Evolutionary conservation across 2,329 filamentous ascomycete genomes (phyloP), one percentile per base, ranked within the genome.

Genomic region (Orbilia javanica): DNA sequence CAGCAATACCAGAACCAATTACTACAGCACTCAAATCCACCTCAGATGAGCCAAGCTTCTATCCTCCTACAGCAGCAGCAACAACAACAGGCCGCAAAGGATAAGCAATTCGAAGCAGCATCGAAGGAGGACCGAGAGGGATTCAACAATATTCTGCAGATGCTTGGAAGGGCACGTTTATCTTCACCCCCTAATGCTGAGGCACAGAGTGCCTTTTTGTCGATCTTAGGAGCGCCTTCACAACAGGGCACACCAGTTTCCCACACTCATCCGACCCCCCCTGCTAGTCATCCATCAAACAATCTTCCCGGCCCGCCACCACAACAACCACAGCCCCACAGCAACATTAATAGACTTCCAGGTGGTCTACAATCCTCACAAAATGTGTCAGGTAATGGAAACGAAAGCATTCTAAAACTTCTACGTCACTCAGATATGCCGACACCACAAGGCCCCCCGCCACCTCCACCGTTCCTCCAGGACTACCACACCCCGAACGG

Each of bases 101-200:
- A 83, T 82, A 10, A 83, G 81, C 10, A 62, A 82, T 70, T 39
- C 29, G 70, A 67, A 66, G 60, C 80, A 64, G 48, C 81, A 7
- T 73, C 80, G 65, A 84, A 84, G 34, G 86, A 86, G 75, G 87
- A 88, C 79, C 85, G 87, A 79, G 86, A 87, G 81, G 87, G 87
- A 31, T 88, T 88, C 79, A 83, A 86, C 36, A 84, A 85, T 36
- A 87, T 88, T 44, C 80, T 88, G 53, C 85, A 86, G 76, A 87
- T 87, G 86, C 84, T 88, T 29, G 85, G 84, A 34, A 83, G 84
- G 36, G 82, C 82, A 10, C 83, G 81, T 25, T n/a, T 78, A n/a
- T 78, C 74, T 8, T 78, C 74, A 29, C 74, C 74, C 34, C 57
- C 73, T 27, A 78, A 57, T 25, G 67, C 67, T 10, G 74, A 78